Evolutionary conservation across 2,329 filamentous ascomycete species (phyloP).

Genomic region (Fusarium lyarnte): DNA sequence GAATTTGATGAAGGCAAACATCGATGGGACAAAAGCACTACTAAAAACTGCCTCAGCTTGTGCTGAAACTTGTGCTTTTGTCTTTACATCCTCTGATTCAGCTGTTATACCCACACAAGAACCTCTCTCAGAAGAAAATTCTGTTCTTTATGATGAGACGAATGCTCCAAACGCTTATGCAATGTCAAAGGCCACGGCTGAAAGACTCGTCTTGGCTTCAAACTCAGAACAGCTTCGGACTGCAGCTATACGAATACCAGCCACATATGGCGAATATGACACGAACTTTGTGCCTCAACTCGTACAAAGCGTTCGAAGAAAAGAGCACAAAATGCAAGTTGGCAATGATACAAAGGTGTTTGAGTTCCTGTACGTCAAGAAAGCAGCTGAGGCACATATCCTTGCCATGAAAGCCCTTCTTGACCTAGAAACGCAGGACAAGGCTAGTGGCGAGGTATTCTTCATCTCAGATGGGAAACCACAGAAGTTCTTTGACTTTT

Average conservation of each 20-base stretch:
- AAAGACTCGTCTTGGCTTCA: neutral
- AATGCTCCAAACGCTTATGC: neutral
- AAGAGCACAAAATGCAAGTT: constrained; percentile 5
- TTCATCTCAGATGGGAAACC: neutral
- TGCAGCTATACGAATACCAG: neutral
- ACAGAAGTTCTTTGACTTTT: neutral
- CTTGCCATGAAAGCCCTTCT: neutral
- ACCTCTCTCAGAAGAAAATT: neutral
- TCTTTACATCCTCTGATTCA: neutral
- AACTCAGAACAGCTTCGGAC: neutral
- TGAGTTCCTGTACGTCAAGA: neutral
- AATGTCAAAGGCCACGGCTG: neutral
- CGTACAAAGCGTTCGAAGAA: neutral
- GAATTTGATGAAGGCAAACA: neutral
- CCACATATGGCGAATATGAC: neutral
- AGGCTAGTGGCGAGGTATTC: neutral
- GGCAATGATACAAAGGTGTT: neutral
- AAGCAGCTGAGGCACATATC: neutral
- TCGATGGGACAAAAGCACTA: neutral
- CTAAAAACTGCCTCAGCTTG: neutral
- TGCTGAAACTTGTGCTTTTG: neutral
- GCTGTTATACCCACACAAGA: neutral
- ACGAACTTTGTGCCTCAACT: neutral
- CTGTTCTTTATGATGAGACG: neutral
- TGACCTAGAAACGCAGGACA: fast-evolving